Evolutionary conservation across 1,284 basidiomycete species (phyloP), one percentile per base, ranked within the genome.

Genomic region (Mycena sp.): DNA sequence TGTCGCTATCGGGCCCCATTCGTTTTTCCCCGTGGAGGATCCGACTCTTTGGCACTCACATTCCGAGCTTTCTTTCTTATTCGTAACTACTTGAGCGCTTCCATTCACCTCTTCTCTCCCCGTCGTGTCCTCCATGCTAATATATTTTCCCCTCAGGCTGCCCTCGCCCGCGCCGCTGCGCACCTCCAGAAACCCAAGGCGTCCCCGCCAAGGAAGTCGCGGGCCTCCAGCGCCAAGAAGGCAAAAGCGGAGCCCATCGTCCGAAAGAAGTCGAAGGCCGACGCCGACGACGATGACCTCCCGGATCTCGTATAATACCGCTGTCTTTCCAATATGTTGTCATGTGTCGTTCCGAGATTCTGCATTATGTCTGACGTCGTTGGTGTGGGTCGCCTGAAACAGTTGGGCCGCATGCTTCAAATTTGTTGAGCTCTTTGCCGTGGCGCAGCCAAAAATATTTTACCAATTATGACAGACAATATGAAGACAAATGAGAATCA

Each of bases 151-250:
- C 50, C 46, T 54, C 73, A 95, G 94, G 90, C 90, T 71, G 86
- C 89, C 69, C 85, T 96, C 61, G 92, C 91, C 65, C 93, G 94
- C 69, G 87, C 90, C 57, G 93, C 92, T 70, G 91, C 92, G 60
- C 83, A 95, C 69, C 70, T 89, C 64, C 87, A 92, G 80, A 88
- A 86, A 78, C 87, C 86, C 78, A 93, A 93, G 82, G 79, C 88
- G 38, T 74, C 81, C 69, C 91, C 87, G 74, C 81, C 87, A 62
- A 89, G 86, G 84, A 95, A 94, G 84, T 66, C 79, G 69, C 86
- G 94, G 71, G 92, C n/a, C n/a, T n/a, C n/a, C n/a, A n/a, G n/a
- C n/a, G n/a, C 92, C 67, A 90, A 88, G 83, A 94, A 92, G 81
- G 83, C 80, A 7, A 72, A 74, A 60, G 66, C 70, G 32, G 43